A percentile compares a stretch with the other conserved stretches of the same genome.
phyloP scores from a whole-genome alignment of 176 grass and related monocot genomes.

The Triticum urartu region DNA sequence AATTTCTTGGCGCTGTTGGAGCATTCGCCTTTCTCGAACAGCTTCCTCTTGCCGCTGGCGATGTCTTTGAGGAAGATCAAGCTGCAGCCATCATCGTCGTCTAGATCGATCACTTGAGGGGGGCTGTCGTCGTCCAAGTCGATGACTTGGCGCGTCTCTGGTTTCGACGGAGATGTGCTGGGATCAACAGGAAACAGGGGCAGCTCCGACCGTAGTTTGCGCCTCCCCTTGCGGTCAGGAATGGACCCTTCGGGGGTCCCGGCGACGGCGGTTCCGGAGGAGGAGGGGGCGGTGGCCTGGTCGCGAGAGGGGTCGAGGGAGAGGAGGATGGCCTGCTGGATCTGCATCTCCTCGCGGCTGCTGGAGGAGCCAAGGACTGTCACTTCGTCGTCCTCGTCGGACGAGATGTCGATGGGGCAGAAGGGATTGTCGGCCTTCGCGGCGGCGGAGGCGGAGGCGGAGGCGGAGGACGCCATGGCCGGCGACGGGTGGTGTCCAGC shows the following conservation, averaged over 20 bases:
- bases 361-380: constrained; percentile 3
- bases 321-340: constrained; percentile 22
- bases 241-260: background rate
- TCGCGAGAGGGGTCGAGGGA: background rate
- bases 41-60: background rate
- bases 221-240: background rate
- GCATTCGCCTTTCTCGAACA: constrained; percentile 11
- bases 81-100: background rate
- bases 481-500: background rate
- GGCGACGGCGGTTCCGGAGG: background rate
- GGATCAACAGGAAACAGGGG: background rate
- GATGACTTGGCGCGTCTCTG: background rate
- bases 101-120: background rate
- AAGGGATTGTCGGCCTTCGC: background rate
- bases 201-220: background rate
- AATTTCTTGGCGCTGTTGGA: constrained; percentile 28
- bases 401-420: constrained; percentile 3
- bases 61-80: background rate
- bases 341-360: background rate
- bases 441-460: background rate
- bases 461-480: background rate
- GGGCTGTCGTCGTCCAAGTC: background rate
- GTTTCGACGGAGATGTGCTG: background rate
- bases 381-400: constrained; percentile 7
- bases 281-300: background rate